Percentiles rank a stretch among this genome's conserved stretches.
These are phyloP conservation scores for Hepatocystis sp. DNA, from an alignment of 169 alveolate genomes.

Conservation along the genomic window DNA sequence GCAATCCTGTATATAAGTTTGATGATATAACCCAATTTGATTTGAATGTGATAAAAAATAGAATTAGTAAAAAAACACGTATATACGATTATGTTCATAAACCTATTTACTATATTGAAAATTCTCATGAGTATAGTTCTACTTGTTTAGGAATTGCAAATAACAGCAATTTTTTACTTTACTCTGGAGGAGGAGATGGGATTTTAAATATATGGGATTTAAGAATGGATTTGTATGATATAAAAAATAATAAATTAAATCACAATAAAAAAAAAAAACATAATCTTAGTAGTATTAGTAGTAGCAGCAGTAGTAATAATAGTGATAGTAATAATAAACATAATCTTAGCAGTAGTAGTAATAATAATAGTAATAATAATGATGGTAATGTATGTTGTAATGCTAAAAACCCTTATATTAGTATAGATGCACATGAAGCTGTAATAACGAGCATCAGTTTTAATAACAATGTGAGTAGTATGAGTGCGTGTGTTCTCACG, in stretches of 20 bases:
- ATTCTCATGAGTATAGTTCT: conserved; percentile 50
- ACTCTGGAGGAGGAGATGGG: conserved; percentile 88
- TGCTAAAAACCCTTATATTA: conserved; percentile 64
- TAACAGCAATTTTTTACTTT: conserved; percentile 55
- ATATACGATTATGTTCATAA: conserved; percentile 33
- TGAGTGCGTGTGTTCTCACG: too few relatives aligned
- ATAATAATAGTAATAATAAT: background rate
- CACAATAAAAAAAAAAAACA: background rate
- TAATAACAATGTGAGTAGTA: conserved; percentile 41
- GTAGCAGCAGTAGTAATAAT: too few relatives aligned
- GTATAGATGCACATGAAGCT: conserved; percentile 72
- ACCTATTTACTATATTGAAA: conserved; percentile 35
- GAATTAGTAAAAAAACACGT: conserved; percentile 41
- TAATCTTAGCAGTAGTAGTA: too few relatives aligned
- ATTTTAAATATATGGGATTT: conserved; percentile 83
- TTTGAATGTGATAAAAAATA: conserved; percentile 35
- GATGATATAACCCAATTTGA: too few relatives aligned
- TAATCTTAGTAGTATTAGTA: too few relatives aligned
- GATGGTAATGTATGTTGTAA: conserved; percentile 11
- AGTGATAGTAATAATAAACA: too few relatives aligned
- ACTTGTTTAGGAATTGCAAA: conserved; percentile 61
- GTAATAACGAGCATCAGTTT: conserved; percentile 60
- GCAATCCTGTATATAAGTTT: conserved; percentile 58
- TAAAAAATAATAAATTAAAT: conserved; percentile 10
- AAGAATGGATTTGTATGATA: conserved; percentile 66